phyloP scores from a whole-genome alignment of 73 alveolate genomes.

The Uronychia setigera region DNA sequence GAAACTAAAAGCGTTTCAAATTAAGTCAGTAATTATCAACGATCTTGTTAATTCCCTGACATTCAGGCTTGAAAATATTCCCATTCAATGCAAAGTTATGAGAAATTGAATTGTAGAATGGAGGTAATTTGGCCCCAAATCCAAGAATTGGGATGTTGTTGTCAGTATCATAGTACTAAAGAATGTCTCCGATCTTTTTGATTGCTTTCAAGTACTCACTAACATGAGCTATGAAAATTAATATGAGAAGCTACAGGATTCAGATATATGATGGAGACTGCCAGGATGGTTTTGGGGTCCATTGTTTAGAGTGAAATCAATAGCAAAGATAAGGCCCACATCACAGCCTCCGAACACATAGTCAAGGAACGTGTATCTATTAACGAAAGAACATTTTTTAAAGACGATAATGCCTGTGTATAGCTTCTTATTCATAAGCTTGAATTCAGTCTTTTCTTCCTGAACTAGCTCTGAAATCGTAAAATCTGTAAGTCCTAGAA shows the following conservation, averaged over 20 bases:
- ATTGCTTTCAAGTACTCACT: conserved; percentile 76
- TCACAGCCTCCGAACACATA: conserved; percentile 92
- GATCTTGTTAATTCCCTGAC: conserved; percentile 69
- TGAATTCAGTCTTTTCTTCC: conserved; percentile 32
- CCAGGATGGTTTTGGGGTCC: conserved; percentile 64
- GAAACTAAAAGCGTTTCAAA: conserved; percentile 48
- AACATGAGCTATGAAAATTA: conserved; percentile 9
- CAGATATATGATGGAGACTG: conserved; percentile 80
- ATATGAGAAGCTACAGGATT: conserved; percentile 62
- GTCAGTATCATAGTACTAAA: conserved; percentile 93
- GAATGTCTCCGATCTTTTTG: conserved; percentile 80
- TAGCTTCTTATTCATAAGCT: conserved; percentile 28
- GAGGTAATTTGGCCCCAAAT: conserved; percentile 90
- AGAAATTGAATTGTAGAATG: conserved; percentile 51
- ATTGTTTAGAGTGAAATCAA: conserved; percentile 96
- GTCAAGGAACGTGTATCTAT: conserved; percentile 84
- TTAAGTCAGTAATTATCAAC: conserved; percentile 57
- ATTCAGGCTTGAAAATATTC: conserved; percentile 80
- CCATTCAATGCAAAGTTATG: conserved; percentile 85
- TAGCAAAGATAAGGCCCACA: conserved; percentile 84
- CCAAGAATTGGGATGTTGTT: conserved; percentile 91
- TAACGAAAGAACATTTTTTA: conserved; percentile 17
- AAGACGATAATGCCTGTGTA: conserved; percentile 56
- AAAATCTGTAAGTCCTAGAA: conserved; percentile 55
- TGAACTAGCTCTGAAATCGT: conserved; percentile 26